Evolutionary conservation across 441 rosid genomes (phyloP), one percentile per base, ranked within the genome.

Genomic region (Macaranga tanarius): DNA sequence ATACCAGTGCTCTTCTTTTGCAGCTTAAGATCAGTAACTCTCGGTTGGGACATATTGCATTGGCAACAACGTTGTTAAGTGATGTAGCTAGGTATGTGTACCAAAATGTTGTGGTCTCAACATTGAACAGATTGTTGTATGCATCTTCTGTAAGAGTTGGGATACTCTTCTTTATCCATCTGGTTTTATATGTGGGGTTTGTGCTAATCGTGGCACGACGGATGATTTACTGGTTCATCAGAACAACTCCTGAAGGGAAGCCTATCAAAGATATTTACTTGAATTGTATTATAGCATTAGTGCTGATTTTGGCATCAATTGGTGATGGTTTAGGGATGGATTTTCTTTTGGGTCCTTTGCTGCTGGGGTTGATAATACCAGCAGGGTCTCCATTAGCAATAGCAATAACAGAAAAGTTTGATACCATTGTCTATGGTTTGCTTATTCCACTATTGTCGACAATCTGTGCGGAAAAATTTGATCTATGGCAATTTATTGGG

Each of bases 371-470:
- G 52, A 67, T 69, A 0, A 62, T 80, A 11, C 89, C 86, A 4
- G 75, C 79, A 2, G 84, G 87, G 2, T 83, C 84, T 7, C 85
- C 87, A 5, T 72, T 82, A 8, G 89, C 84, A 12, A 58, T 74
- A 7, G 28, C 71, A 3, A 59, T 86, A 13, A 71, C 75, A 13
- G 57, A 60, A 16, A 80, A 73, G 70, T 44, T 79, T 2, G 87
- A 86, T 10, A 64, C 79, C 31, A 3, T 79, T 1, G 57, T 74
- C 38, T 26, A 77, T 10, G 86, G 85, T 0, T 48, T 80, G 31
- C 38, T 80, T 31, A 31, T 84, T 11, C 85, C 86, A 0, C 75
- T 81, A 13, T n/a, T 67, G 23, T 47, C 56, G 12, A 52, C 25
- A 19, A 67, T 38, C 28, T 57, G 68, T 60, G 75, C 76, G 15